Conservation (phyloP, 495 filamentous ascomycete species). For the Xylaria sp. region DNA sequence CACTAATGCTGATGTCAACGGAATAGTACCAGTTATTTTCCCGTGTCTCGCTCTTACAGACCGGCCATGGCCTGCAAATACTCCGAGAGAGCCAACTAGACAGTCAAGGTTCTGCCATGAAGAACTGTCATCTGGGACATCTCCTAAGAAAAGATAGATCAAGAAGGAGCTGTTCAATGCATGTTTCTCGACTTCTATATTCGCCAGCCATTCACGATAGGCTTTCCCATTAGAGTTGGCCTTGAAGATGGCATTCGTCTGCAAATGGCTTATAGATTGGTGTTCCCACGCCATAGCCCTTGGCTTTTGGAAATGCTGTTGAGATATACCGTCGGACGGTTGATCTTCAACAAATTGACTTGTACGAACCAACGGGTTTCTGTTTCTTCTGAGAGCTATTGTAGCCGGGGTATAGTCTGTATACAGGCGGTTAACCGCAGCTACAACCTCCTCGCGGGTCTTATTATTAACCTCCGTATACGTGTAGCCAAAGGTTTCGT, state of each 20-base stretch:
- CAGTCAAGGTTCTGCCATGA: constrained; percentile 52
- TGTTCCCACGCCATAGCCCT: constrained; percentile 35
- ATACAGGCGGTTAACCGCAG: constrained; percentile 63
- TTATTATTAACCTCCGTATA: constrained; percentile 62
- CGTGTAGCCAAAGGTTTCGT: constrained; percentile 62
- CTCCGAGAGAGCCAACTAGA: constrained; percentile 61
- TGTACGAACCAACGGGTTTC: constrained; percentile 6
- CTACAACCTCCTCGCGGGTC: constrained; percentile 45
- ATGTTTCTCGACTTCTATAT: constrained; percentile 63
- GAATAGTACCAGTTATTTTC: constrained; percentile 60
- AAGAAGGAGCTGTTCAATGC: constrained; percentile 62
- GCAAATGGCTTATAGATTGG: constrained; percentile 25
- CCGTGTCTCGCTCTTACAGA: constrained; percentile 26
- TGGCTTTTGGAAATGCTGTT: constrained; percentile 1
- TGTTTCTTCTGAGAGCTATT: constrained; percentile 34
- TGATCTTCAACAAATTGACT: background rate
- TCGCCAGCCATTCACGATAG: constrained; percentile 67
- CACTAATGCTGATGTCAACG: constrained; percentile 61
- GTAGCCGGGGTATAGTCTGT: constrained; percentile 50
- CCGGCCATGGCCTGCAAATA: constrained; percentile 52
- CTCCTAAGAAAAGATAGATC: constrained; percentile 68
- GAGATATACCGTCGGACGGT: constrained; percentile 6
- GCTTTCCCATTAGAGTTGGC: constrained; percentile 38
- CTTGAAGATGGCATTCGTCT: constrained; percentile 23
- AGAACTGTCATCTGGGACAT: constrained; percentile 44